Percentiles rank a stretch among this genome's conserved stretches.
phyloP scores from a whole-genome alignment of 75 land plant species.

The Cryptomeria japonica region DNA sequence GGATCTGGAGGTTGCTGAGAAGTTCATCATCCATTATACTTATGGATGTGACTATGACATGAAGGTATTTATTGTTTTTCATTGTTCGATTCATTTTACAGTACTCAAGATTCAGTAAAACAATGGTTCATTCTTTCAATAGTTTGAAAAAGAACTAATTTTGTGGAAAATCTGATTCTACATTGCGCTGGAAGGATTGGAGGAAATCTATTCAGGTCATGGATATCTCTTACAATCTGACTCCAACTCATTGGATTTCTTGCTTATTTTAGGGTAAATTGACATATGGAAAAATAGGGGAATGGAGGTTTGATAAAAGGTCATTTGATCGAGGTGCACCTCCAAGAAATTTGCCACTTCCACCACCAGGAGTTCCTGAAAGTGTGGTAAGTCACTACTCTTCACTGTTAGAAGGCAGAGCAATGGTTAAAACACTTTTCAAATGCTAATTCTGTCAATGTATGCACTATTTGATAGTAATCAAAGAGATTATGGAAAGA shows the following conservation, averaged over 20 bases:
- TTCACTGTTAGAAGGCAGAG: neutral
- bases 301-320: slow-evolving; percentile 98
- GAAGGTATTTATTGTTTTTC: slow-evolving; percentile 46
- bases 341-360: slow-evolving; percentile 84
- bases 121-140: neutral
- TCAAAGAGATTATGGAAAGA: no score
- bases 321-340: slow-evolving; percentile 58
- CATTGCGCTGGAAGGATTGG: neutral
- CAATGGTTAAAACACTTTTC: neutral
- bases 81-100: neutral
- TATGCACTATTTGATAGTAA: neutral
- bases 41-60: slow-evolving; percentile 94
- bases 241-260: neutral
- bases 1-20: slow-evolving; percentile 77
- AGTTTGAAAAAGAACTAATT: neutral
- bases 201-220: neutral
- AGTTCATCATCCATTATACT: slow-evolving; percentile 92
- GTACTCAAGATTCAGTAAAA: neutral
- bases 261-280: slow-evolving; percentile 54
- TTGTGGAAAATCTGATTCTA: neutral
- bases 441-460: neutral
- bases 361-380: slow-evolving; percentile 92
- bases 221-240: neutral
- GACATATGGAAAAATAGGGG: slow-evolving; percentile 89
- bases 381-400: slow-evolving; percentile 74